Conservation (phyloP, 1,284 basidiomycete species). For the Coniophora puteana region DNA sequence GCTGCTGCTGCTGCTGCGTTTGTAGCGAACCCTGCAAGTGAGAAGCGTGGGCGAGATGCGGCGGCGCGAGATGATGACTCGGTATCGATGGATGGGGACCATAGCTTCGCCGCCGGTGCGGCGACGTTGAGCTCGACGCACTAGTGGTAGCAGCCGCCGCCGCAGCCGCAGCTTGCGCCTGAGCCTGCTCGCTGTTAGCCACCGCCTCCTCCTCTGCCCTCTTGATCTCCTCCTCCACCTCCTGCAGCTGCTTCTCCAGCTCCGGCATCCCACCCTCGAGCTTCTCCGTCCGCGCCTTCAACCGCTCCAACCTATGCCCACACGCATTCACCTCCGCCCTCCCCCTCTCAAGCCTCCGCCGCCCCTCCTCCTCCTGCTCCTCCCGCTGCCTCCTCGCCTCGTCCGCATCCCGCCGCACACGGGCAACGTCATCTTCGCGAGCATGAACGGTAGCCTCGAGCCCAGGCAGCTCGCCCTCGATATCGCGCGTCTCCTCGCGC, state of each 20-base stretch:
- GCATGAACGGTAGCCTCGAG: slow-evolving; percentile 38
- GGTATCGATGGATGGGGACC: not conserved
- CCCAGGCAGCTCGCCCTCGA: slow-evolving; percentile 50
- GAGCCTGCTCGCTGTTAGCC: not conserved
- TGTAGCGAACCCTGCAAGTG: no score
- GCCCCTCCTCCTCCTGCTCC: slow-evolving; percentile 50
- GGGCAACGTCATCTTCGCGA: slow-evolving; percentile 45
- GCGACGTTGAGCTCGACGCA: slow-evolving; percentile 3
- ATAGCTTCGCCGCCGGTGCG: slow-evolving; percentile 7
- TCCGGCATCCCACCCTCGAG: slow-evolving; percentile 49
- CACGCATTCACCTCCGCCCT: slow-evolving; percentile 42
- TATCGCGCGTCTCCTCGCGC: slow-evolving; percentile 43
- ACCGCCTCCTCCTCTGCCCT: slow-evolving; percentile 32
- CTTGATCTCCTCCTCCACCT: slow-evolving; percentile 46
- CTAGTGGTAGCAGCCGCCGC: not conserved
- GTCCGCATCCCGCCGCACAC: slow-evolving; percentile 35
- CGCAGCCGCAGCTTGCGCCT: not conserved
- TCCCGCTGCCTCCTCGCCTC: slow-evolving; percentile 43
- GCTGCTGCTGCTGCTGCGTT: no score
- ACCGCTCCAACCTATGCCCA: slow-evolving; percentile 47
- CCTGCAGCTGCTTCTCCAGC: slow-evolving; percentile 50
- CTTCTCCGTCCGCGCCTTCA: slow-evolving; percentile 51
- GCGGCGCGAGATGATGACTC: slow-evolving; percentile 10
- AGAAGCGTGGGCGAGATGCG: slow-evolving; percentile 9
- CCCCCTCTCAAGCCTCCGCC: slow-evolving; percentile 56